Base-by-base conservation (phyloP, 2,329 filamentous ascomycete genomes). In the Boeremia lycopersici region DNA sequence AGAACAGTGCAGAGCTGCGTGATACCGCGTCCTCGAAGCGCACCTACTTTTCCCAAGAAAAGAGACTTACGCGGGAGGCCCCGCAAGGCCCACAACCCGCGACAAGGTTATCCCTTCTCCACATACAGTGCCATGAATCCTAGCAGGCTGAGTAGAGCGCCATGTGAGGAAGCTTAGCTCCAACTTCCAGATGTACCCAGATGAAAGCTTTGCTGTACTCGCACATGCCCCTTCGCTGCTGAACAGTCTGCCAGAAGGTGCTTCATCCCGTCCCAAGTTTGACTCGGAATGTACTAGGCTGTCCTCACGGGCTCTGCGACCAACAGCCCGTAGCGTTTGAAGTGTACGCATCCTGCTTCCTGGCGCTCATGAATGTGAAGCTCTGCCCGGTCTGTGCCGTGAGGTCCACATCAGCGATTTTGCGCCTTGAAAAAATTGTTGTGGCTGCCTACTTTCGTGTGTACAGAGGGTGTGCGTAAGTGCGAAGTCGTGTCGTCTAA, bases 51-150 rank as follows among this genome's bases (percentile, higher is more conserved):
- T 23, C 48, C 36, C 45, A 26, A 42, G 41, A 30, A 30, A 47
- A 36, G 31, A 55, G 52, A 55, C 35, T 49, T 42, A 33, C 19
- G 52, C 41, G 52, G 47, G 42, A 40, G 35, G 46, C 52, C 46
- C 47, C 52, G 52, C 46, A 35, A 33, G 52, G 38, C 42, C 52
- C 52, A 55, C 52, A 46, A 46, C 46, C 52, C 52, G 52, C 35
- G 31, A 50, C 52, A 50, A 30, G 52, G 46, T 55, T 47, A 36
- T 13, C 19, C 35, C 6, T 42, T 26, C 41, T 4, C 33, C 13
- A 44, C 6, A 34, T 33, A 39, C 52, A 42, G 17, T 46, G 30
- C 36, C 17, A 34, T 42, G 31, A 45, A 40, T 49, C 30, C 48
- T 39, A 15, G 33, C 10, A 17, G n/a, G 6, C 25, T 33, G 13